Percentiles rank a stretch among this genome's conserved stretches.
Evolutionary conservation across 257 asterid genomes (phyloP).

Genomic region (Solanum tacnaense): DNA sequence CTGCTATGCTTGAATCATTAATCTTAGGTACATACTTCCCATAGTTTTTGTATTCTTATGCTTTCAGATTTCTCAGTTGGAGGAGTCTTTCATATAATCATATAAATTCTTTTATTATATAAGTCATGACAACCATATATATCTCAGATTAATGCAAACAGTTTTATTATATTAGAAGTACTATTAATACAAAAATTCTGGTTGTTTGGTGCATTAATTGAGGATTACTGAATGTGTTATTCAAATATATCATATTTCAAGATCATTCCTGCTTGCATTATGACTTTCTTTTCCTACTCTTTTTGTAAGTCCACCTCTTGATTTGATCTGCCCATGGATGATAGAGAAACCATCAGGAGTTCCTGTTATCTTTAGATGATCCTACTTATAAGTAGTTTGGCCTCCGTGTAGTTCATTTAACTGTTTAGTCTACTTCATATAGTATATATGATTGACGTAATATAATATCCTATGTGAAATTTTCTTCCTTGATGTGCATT

Average conservation of each 20-base stretch:
- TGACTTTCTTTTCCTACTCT: not conserved
- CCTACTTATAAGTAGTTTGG: not conserved
- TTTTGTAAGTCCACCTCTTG: not conserved
- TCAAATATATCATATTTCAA: not conserved
- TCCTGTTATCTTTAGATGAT: not conserved
- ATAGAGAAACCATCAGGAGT: not conserved
- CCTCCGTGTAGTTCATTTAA: not conserved
- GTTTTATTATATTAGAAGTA: not conserved
- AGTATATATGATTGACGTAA: not conserved
- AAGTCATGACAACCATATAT: not conserved
- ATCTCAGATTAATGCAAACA: not conserved
- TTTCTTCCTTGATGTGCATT: not conserved
- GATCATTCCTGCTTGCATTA: not conserved
- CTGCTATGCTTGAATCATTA: not conserved
- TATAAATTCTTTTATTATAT: not conserved
- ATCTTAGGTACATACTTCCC: not conserved
- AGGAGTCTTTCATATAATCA: not conserved
- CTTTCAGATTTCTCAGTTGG: not conserved
- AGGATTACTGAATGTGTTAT: not conserved
- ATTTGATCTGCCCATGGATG: not conserved
- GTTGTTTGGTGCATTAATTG: not conserved
- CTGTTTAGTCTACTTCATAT: not conserved
- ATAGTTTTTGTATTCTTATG: not conserved
- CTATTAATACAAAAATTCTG: not conserved
- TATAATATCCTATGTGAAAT: not conserved